phyloP scores from a whole-genome alignment of 805 yeast species.

The Candida quercuum region DNA sequence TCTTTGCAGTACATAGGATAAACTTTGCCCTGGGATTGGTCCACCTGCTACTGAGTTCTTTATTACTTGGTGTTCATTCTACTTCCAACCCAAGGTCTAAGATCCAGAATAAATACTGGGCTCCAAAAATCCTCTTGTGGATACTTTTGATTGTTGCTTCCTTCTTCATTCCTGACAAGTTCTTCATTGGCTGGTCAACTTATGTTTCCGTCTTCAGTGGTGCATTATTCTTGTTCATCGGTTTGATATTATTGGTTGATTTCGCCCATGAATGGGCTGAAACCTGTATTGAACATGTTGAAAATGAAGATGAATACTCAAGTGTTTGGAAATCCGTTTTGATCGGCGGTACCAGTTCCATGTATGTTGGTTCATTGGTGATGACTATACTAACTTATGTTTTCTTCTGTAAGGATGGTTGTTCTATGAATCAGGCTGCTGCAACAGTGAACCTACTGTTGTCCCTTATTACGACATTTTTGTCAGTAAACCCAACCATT shows the following conservation, averaged over 20 bases:
- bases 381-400: constrained; percentile 78
- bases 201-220: constrained; percentile 82
- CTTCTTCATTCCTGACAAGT: constrained; percentile 80
- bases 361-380: constrained; percentile 72
- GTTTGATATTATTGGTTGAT: constrained; percentile 85
- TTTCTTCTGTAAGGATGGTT: constrained; percentile 75
- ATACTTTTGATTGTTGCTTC: constrained; percentile 49
- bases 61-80: constrained; percentile 70
- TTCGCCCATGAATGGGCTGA: constrained; percentile 99
- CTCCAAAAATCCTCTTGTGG: constrained; percentile 62
- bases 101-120: constrained; percentile 93
- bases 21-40: constrained; percentile 81
- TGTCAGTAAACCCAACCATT: constrained; percentile 75
- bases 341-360: constrained; percentile 78
- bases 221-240: constrained; percentile 81
- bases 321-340: constrained; percentile 73
- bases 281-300: constrained; percentile 85
- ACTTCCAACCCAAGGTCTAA: constrained; percentile 73
- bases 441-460: constrained; percentile 71
- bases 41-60: constrained; percentile 64
- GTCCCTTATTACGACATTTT: constrained; percentile 53
- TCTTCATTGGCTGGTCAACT: constrained; percentile 88
- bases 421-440: constrained; percentile 86
- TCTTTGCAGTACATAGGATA: constrained; percentile 89
- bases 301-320: constrained; percentile 59